These are phyloP conservation scores for Chalara sp. DNA, from an alignment of 2,329 filamentous ascomycete genomes.

Conservation along the genomic window DNA sequence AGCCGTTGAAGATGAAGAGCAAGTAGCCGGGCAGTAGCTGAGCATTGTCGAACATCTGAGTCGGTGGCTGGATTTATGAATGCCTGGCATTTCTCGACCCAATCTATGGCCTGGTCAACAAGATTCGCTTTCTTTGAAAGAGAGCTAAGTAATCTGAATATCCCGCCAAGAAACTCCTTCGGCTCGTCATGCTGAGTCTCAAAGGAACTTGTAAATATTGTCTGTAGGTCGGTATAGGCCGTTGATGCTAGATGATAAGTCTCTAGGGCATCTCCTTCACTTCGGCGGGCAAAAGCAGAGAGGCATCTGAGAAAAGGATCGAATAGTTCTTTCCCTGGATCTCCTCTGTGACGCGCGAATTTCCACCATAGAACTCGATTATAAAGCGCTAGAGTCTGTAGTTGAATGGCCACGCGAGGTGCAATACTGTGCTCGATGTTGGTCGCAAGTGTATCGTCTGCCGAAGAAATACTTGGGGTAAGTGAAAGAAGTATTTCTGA, in stretches of 20 bases:
- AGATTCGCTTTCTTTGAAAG: constrained; percentile 39
- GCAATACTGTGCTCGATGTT: constrained; percentile 48
- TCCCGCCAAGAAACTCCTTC: constrained; percentile 15
- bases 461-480: constrained; percentile 58
- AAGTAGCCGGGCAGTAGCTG: constrained; percentile 47
- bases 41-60: constrained; percentile 33
- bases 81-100: constrained; percentile 40
- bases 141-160: constrained; percentile 44
- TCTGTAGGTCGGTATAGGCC: constrained; percentile 16
- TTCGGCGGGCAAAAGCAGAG: constrained; percentile 51
- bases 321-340: constrained; percentile 58
- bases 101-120: constrained; percentile 45
- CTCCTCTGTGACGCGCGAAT: constrained; percentile 50
- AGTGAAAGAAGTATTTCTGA: constrained; percentile 60
- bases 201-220: constrained; percentile 11
- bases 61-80: constrained; percentile 13
- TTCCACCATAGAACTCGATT: constrained; percentile 60
- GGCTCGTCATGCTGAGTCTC: constrained; percentile 10
- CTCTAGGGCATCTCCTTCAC: constrained; percentile 10
- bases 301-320: constrained; percentile 58
- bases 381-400: constrained; percentile 58
- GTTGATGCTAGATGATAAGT: constrained; percentile 17
- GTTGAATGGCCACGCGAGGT: constrained; percentile 50
- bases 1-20: constrained; percentile 44
- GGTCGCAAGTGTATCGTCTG: constrained; percentile 50